Evolutionary conservation across 177 flowering plant genomes (phyloP), one percentile per base, ranked within the genome.

Genomic region (Vitis hybrid): DNA sequence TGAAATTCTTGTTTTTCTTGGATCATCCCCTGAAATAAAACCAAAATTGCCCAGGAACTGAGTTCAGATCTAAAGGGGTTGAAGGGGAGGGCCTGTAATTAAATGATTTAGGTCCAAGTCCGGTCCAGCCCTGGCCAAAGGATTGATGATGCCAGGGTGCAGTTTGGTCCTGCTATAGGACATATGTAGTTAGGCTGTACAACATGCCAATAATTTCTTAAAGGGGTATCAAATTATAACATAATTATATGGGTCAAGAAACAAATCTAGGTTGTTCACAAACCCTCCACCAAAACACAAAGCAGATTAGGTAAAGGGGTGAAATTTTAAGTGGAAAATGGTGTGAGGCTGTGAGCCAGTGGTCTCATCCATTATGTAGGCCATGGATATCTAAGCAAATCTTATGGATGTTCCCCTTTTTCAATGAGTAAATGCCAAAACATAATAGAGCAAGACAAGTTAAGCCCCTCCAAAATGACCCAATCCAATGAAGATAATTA

Each of bases 331-430:
- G 10, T 24, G 24, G 62, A 59, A 59, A 24, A 35, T 35, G 46
- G 46, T 35, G 30, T 59, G 41, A 63, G 48, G 46, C 8, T 35
- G 30, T 59, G 41, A 63, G 48, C 49, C 9, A 56, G 63, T 41
- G 63, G 55, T 9, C 12, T 58, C 64, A 13, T 65, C 61, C 73
- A 51, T 51, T 30, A 70, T 54, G 73, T 70, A 70, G 73, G 73
- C 67, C 73, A 63, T 35, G 51, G 53, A 18, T 70, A 64, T 71
- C 68, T 58, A 11, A 13, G 48, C 53, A 57, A 66, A 66, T 65
- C 75, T 24, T 5, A 35, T 3, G 21, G 69, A 21, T 72, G 69
- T 32, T 52, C 18, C 65, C 63, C 50, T 27, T 54, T 27, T 24
- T 35, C 46, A 35, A 4, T 35, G 13, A 58, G 30, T 15, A 69